Evolutionary conservation across 129 eudicot species (phyloP).

Genomic region (Solidago caesia): DNA sequence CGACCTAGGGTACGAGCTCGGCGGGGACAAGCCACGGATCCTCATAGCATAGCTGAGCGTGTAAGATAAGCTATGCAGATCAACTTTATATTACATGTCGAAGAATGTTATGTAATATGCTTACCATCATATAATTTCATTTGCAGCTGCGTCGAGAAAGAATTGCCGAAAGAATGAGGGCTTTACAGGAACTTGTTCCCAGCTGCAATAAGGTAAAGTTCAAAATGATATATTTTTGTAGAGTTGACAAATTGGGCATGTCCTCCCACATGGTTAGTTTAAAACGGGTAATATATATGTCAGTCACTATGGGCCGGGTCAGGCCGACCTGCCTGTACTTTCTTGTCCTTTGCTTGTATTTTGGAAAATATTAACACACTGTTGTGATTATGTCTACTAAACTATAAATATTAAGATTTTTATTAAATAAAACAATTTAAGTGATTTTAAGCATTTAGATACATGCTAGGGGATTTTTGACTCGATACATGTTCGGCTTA

Average conservation of each 20-base stretch:
- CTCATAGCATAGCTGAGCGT: constrained; percentile 98
- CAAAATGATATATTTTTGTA: not conserved
- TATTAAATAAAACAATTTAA: not conserved
- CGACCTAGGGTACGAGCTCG: constrained; percentile 95
- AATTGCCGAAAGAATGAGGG: constrained; percentile 95
- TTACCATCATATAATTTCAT: constrained; percentile 11
- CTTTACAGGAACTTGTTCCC: constrained; percentile 95
- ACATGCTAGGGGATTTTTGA: too few relatives aligned
- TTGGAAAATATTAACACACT: too few relatives aligned
- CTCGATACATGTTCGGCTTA: too few relatives aligned
- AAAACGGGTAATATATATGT: too few relatives aligned
- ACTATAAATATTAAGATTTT: too few relatives aligned
- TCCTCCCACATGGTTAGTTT: not conserved
- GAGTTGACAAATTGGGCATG: not conserved
- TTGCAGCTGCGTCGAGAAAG: constrained; percentile 89
- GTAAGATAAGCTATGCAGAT: constrained; percentile 37
- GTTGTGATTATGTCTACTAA: too few relatives aligned
- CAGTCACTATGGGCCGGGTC: too few relatives aligned
- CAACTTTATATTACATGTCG: not conserved
- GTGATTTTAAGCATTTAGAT: not conserved
- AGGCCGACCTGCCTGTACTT: too few relatives aligned
- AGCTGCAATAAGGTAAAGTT: constrained; percentile 87
- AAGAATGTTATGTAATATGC: not conserved
- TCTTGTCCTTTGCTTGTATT: too few relatives aligned
- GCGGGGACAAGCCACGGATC: constrained; percentile 98